These are phyloP conservation scores for Halophytophthora batemanensis DNA, from an alignment of 352 stramenopile genomes.

Conservation along the genomic window DNA sequence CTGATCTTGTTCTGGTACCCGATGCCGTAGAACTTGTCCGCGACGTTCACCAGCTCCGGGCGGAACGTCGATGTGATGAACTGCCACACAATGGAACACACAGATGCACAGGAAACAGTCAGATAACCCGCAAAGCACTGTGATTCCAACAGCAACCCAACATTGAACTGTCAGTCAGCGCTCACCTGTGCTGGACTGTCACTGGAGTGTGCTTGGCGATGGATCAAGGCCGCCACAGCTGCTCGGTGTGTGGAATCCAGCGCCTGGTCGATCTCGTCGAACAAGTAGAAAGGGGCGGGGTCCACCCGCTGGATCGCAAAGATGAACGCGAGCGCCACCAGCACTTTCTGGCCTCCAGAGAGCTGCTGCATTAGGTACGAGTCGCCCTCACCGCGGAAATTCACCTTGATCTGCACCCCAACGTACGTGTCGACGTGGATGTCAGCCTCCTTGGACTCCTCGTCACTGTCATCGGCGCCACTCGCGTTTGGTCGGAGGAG, in stretches of 20 bases:
- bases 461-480: conserved; percentile 11
- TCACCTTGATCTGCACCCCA: conserved; percentile 98
- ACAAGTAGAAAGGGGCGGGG: conserved; percentile 99
- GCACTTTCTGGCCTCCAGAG: conserved; percentile 98
- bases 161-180: background rate
- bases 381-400: conserved; percentile 94
- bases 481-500: conserved; percentile 90
- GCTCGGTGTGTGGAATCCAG: conserved; percentile 98
- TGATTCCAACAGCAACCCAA: background rate
- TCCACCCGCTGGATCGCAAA: conserved; percentile 99
- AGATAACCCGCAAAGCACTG: background rate
- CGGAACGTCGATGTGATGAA: conserved; percentile 99
- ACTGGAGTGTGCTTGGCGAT: conserved; percentile 93
- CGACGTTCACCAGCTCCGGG: conserved; percentile 97
- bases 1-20: conserved; percentile 99
- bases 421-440: conserved; percentile 90
- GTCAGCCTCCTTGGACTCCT: conserved; percentile 28
- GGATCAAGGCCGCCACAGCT: conserved; percentile 95
- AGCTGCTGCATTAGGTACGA: conserved; percentile 98
- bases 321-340: conserved; percentile 99
- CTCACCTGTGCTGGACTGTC: conserved; percentile 95
- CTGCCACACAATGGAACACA: conserved; percentile 11
- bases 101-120: background rate
- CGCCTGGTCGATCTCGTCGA: conserved; percentile 99
- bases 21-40: conserved; percentile 98